Base-by-base conservation (phyloP, 202 grass and related monocot genomes). In the Setaria italica region DNA sequence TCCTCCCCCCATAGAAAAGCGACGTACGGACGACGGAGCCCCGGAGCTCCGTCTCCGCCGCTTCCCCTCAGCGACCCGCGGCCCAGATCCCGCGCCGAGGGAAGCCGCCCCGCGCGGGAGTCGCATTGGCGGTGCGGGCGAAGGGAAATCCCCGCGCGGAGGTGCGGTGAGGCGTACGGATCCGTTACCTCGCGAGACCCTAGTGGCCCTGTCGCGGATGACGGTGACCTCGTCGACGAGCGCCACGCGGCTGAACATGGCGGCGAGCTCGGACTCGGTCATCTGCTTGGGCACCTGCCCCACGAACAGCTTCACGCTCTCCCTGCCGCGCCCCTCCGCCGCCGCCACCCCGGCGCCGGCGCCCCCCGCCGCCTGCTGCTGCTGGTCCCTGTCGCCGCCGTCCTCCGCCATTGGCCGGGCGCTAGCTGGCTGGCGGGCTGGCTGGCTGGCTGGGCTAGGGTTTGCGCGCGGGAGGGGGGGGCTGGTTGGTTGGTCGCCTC, bases 201-300 rank as follows among this genome's bases (percentile, higher is more conserved):
- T 90, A 72, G 94, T 99, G 67, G 87, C 89, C 92, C 94, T 94
- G 94, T 99, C 97, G 84, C 90, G 88, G 83, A 99, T 99, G 90
- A 99, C 88, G 80, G 91, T 99, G 91, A 94, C 93, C 88, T 99
- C 97, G 86, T 96, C 93, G 63, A 99, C 93, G 81, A 92, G 13
- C 45, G 96, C 79, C 32, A 99, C 93, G 84, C 80, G 88, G 87
- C 72, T 48, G 87, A 99, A 99, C 88, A 99, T 47, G 66, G 79
- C 82, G 13, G 91, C 82, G 5, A 99, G 92, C 87, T 99, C 91
- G 45, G 79, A 83, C 88, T 99, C 97, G 29, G 88, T 56, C 97
- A 97, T 97, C 79, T 93, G 87, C 92, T 97, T 99, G 56, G 97
- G 97, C 76, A 99, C 97, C 82, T 99, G 97, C 59, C 97, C 97